Conservation (phyloP, 441 rosid species). For the Gossypium schwendimanii region DNA sequence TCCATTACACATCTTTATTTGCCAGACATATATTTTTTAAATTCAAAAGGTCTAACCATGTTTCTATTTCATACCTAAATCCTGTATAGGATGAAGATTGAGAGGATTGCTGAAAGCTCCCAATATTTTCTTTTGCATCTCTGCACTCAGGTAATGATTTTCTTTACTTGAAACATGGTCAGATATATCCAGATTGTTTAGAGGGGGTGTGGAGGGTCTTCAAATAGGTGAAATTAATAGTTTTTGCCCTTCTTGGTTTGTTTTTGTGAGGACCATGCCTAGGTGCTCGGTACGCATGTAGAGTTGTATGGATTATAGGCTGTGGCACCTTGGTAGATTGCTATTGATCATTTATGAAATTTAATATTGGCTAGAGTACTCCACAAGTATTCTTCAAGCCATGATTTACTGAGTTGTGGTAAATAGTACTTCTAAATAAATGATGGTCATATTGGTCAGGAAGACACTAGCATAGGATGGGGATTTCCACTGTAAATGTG, state of each 20-base stretch:
- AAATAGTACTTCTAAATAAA: background rate
- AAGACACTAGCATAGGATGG: background rate
- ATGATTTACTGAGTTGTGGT: background rate
- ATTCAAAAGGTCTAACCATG: slow-evolving; percentile 1
- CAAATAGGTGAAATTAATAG: background rate
- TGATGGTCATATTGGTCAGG: background rate
- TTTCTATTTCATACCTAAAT: slow-evolving; percentile 1
- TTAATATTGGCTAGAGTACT: background rate
- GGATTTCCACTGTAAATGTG: background rate
- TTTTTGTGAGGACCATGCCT: background rate
- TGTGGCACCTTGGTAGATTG: background rate
- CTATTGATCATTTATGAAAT: background rate
- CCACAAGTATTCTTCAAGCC: background rate
- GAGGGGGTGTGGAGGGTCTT: background rate
- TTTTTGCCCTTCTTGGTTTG: background rate
- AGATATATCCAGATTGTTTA: background rate
- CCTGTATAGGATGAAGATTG: slow-evolving; percentile 74
- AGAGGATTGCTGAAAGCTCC: slow-evolving; percentile 59
- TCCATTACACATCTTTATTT: background rate
- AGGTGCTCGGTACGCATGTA: background rate
- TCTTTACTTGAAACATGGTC: background rate
- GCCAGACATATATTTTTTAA: background rate
- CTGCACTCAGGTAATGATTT: slow-evolving; percentile 73
- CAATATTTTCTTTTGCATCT: slow-evolving; percentile 84
- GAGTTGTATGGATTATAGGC: background rate